A percentile compares a stretch with the other conserved stretches of the same genome.
These are phyloP conservation scores for Termitomyces titanicus DNA, from an alignment of 768 basidiomycete species.

Conservation along the genomic window DNA sequence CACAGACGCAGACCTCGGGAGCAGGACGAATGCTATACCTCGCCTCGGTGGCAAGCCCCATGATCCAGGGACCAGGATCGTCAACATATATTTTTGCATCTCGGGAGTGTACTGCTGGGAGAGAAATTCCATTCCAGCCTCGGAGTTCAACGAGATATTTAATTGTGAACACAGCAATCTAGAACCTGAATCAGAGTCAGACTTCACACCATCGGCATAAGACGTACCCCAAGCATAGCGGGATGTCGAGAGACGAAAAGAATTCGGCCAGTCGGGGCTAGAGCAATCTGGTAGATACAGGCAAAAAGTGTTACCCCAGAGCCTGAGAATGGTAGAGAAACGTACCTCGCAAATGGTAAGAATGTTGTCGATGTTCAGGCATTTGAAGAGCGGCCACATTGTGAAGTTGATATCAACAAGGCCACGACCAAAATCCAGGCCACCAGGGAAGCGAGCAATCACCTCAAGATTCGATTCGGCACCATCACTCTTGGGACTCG, in stretches of 20 bases:
- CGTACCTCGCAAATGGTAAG: conserved; percentile 86
- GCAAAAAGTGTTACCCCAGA: conserved; percentile 54
- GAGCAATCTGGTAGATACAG: conserved; percentile 62
- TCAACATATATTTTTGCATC: conserved; percentile 93
- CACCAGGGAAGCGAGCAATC: conserved; percentile 88
- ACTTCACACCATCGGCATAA: not conserved
- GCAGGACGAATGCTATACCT: conserved; percentile 72
- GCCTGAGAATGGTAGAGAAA: not conserved
- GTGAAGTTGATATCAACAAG: conserved; percentile 94
- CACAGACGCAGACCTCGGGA: conserved; percentile 83
- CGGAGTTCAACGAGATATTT: conserved; percentile 90
- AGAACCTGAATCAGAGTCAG: conserved; percentile 5
- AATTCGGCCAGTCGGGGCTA: conserved; percentile 83
- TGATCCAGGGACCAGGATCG: conserved; percentile 96
- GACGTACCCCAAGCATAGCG: conserved; percentile 77
- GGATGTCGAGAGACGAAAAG: conserved; percentile 88
- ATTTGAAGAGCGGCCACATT: conserved; percentile 96
- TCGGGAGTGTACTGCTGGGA: conserved; percentile 79
- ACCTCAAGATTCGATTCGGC: conserved; percentile 66
- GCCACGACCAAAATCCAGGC: conserved; percentile 87
- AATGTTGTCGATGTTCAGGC: conserved; percentile 89
- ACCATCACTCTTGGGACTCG: conserved; percentile 60
- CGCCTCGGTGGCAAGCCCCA: conserved; percentile 84
- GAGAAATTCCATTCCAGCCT: conserved; percentile 88
- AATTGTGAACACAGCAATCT: conserved; percentile 88